Base-by-base conservation (phyloP, 208 protist genomes). In the Trypanosoma melophagium region DNA sequence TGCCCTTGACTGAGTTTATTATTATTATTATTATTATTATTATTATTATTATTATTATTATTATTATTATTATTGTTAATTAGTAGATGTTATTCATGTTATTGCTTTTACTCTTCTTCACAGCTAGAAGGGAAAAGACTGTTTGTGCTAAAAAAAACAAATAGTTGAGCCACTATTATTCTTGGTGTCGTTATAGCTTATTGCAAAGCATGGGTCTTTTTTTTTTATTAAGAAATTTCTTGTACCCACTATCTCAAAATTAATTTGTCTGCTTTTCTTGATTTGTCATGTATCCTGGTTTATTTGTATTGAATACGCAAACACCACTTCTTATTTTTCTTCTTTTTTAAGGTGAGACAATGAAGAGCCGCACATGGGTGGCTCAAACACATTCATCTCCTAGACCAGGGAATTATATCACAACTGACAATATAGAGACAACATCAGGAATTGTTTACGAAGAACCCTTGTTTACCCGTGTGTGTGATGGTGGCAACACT, bases 401-500 rank as follows among this genome's bases (percentile, higher is more conserved):
- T 24, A 9, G 5, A 16, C 53, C 51, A 38, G 7, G 10, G 24
- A 0, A 41, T 24, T 41, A 60, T 28, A 1, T 60, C 35, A 53
- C 63, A 12, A 60, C 52, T 50, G 41, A 54, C 16, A 24, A 19
- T 44, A 21, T 60, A 1, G 63, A 69, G 42, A 54, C 63, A 24
- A 53, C 54, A 38, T 53, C 63, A 31, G 44, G 38, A 54, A 12
- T 54, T 52, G n/a, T 60, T 10, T 69, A 60, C 21, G 41, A 50
- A 17, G 41, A 60, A 1, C n/a, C 22, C 0, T 24, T 24, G 25
- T 52, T 21, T 22, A 42, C 38, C 8, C 38, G 7, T 47, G 13
- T 2, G 25, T 25, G 40, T 22, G 28, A 54, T 24, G 16, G 12
- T 1, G 42, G 19, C 21, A 64, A 5, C 35, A 13, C 10, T 17